Conservation (phyloP, 768 basidiomycete species). For the Thelephora ganbajun region DNA sequence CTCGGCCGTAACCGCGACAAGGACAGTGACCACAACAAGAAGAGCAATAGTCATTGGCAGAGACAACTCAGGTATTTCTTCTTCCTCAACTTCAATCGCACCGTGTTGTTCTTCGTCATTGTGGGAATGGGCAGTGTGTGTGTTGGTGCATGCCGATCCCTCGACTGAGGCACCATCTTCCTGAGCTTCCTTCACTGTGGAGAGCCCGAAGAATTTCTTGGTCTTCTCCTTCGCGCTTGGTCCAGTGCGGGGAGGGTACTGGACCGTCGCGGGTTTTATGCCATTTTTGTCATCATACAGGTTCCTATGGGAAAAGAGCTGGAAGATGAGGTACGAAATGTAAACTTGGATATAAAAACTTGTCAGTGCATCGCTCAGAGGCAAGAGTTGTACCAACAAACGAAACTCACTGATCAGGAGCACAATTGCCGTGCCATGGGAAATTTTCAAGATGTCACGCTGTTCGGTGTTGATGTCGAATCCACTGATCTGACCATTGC, state of each 20-base stretch:
- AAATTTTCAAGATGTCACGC: background rate
- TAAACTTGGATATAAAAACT: slow-evolving; percentile 26
- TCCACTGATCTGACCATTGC: background rate
- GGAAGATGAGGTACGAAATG: slow-evolving; percentile 34
- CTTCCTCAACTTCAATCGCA: slow-evolving; percentile 13
- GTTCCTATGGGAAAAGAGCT: slow-evolving; percentile 41
- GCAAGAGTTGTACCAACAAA: background rate
- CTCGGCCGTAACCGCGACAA: slow-evolving; percentile 43
- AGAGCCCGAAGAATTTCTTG: background rate
- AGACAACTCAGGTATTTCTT: slow-evolving; percentile 22
- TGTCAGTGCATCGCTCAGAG: background rate
- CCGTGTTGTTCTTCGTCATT: slow-evolving; percentile 4
- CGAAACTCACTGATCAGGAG: slow-evolving; percentile 33
- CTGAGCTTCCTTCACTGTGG: background rate
- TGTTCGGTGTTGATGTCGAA: background rate
- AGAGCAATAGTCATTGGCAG: slow-evolving; percentile 20
- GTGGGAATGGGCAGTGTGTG: background rate
- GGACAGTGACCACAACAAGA: slow-evolving; percentile 24
- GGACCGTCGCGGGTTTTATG: slow-evolving; percentile 1
- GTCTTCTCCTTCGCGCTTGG: background rate
- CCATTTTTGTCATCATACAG: slow-evolving; percentile 27
- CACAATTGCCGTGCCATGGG: slow-evolving; percentile 23
- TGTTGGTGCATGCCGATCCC: background rate
- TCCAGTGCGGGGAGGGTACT: background rate
- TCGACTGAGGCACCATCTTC: background rate